phyloP scores from a whole-genome alignment of 768 basidiomycete genomes.

The Boletellus ananiceps region DNA sequence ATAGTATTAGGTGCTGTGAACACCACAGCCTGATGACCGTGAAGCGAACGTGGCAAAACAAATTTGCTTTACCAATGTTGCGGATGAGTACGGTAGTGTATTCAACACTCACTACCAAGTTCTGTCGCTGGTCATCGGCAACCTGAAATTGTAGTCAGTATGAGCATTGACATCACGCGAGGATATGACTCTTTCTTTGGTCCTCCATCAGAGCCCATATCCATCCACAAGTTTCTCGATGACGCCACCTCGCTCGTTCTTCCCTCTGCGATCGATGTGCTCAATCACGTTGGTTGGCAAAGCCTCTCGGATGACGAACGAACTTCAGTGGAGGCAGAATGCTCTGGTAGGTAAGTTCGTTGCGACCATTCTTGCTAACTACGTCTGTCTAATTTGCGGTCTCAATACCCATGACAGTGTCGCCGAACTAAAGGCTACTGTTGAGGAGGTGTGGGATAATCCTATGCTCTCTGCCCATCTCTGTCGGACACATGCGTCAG shows the following conservation, averaged over 20 bases:
- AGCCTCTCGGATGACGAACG: constrained; percentile 24
- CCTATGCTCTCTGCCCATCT: constrained; percentile 57
- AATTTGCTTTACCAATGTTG: too few species aligned
- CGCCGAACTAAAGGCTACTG: constrained; percentile 41
- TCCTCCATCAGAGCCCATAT: constrained; percentile 54
- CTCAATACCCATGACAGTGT: constrained; percentile 38
- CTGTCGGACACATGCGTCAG: constrained; percentile 47
- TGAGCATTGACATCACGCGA: constrained; percentile 26
- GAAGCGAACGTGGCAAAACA: too few species aligned
- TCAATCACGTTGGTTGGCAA: constrained; percentile 21
- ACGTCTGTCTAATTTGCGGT: background rate
- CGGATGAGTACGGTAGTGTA: too few species aligned
- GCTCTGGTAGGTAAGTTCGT: constrained; percentile 34
- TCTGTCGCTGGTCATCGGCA: background rate
- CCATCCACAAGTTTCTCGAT: constrained; percentile 43
- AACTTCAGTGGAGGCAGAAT: constrained; percentile 37
- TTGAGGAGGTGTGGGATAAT: constrained; percentile 48
- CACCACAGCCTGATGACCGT: too few species aligned
- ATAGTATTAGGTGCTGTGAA: too few species aligned
- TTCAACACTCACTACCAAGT: too few species aligned
- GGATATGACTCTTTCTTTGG: constrained; percentile 54
- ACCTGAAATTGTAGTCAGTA: background rate
- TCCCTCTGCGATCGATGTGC: constrained; percentile 6
- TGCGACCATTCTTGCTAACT: background rate
- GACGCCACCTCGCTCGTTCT: constrained; percentile 21